These are phyloP conservation scores for Dendrostoma leiphaemia DNA, from an alignment of 2,329 filamentous ascomycete species.

Conservation along the genomic window DNA sequence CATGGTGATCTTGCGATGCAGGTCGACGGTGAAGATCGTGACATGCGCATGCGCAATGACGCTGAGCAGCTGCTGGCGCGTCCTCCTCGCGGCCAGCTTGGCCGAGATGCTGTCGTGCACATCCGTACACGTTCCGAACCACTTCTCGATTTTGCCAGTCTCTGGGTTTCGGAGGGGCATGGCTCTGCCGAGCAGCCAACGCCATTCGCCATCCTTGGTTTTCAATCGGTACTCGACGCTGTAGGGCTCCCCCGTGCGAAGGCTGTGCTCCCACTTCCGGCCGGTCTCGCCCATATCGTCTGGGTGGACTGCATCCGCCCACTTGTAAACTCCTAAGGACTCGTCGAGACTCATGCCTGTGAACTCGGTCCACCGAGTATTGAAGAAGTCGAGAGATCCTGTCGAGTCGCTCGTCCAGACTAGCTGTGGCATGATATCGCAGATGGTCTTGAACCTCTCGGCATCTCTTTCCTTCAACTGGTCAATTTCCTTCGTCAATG, in stretches of 20 bases:
- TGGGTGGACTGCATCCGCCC: constrained; percentile 65
- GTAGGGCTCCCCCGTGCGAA: constrained; percentile 68
- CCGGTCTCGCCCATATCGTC: constrained; percentile 62
- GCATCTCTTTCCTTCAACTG: constrained; percentile 70
- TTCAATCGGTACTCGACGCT: constrained; percentile 69
- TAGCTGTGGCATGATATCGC: constrained; percentile 69
- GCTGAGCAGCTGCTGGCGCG: constrained; percentile 67
- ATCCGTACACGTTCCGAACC: constrained; percentile 78
- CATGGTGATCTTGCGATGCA: constrained; percentile 60
- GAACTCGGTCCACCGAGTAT: constrained; percentile 76
- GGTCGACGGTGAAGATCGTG: constrained; percentile 72
- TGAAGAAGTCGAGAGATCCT: constrained; percentile 71
- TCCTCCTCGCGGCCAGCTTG: constrained; percentile 63
- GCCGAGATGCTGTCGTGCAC: constrained; percentile 73
- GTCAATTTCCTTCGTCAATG: constrained; percentile 66
- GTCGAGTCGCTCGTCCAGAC: constrained; percentile 72
- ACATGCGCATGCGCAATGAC: constrained; percentile 75
- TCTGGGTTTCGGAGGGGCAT: constrained; percentile 65
- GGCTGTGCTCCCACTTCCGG: constrained; percentile 58
- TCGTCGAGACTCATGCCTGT: constrained; percentile 65
- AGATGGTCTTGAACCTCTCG: constrained; percentile 71
- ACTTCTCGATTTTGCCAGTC: constrained; percentile 69
- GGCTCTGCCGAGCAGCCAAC: constrained; percentile 77
- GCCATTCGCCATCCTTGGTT: constrained; percentile 66
- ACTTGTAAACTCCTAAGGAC: constrained; percentile 57